These are phyloP conservation scores for Boletus sp. DNA, from an alignment of 768 basidiomycete genomes.

Conservation along the genomic window DNA sequence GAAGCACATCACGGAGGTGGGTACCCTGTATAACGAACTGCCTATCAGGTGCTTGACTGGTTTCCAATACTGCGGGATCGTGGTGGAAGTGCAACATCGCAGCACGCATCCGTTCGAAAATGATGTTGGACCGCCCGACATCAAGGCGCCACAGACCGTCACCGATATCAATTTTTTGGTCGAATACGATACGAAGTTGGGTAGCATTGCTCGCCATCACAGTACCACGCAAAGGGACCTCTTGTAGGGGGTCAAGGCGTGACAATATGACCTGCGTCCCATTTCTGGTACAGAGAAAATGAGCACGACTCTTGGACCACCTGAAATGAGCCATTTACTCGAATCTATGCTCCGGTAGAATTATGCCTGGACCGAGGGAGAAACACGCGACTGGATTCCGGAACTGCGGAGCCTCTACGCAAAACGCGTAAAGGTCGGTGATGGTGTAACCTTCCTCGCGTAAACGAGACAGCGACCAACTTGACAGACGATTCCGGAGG, in stretches of 20 bases:
- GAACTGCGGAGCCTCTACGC: conserved; percentile 61
- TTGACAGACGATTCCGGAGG: conserved; percentile 58
- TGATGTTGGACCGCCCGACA: conserved; percentile 61
- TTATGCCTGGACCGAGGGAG: conserved; percentile 55
- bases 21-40: conserved; percentile 69
- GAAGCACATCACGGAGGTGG: conserved; percentile 63
- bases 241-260: conserved; percentile 56
- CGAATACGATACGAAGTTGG: conserved; percentile 57
- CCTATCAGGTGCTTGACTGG: conserved; percentile 28
- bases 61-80: conserved; percentile 47
- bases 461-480: conserved; percentile 61
- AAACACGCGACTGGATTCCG: conserved; percentile 69
- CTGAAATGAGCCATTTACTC: conserved; percentile 45
- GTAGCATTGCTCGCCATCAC: conserved; percentile 49
- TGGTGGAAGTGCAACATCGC: conserved; percentile 58
- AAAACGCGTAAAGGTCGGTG: conserved; percentile 62
- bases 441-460: conserved; percentile 71
- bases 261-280: conserved; percentile 69
- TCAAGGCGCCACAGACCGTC: conserved; percentile 66
- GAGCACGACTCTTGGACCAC: background rate
- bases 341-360: conserved; percentile 64
- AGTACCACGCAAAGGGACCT: conserved; percentile 51
- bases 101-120: conserved; percentile 63
- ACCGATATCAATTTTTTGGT: conserved; percentile 42
- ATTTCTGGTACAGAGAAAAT: conserved; percentile 42